Percentiles rank a stretch among this genome's conserved stretches.
These are phyloP conservation scores for Hydrangea macrophylla DNA, from an alignment of 148 eudicot genomes.

Conservation along the genomic window DNA sequence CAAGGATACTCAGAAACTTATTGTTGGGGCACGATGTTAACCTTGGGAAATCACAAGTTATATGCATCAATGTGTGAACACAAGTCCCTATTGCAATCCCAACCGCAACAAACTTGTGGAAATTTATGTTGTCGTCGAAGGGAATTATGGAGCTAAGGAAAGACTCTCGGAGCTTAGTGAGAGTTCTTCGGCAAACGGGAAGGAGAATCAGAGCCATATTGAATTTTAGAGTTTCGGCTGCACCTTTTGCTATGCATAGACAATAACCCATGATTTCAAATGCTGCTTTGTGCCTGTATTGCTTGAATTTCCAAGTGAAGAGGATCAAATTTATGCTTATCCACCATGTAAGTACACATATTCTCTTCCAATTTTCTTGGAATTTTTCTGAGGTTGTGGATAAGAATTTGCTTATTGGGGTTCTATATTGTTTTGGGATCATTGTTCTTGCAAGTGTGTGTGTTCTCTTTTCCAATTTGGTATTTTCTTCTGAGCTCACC, in stretches of 20 bases:
- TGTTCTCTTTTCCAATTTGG: slow-evolving; percentile 40
- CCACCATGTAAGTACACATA: slow-evolving; percentile 63
- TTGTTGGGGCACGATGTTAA: slow-evolving; percentile 33
- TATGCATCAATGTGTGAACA: slow-evolving; percentile 55
- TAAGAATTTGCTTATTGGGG: slow-evolving; percentile 48
- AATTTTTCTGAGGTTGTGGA: slow-evolving; percentile 45
- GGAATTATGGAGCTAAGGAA: slow-evolving; percentile 61
- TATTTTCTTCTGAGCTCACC: slow-evolving; percentile 56
- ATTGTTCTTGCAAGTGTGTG: slow-evolving; percentile 68
- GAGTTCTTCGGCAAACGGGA: slow-evolving; percentile 90
- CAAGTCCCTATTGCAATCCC: slow-evolving; percentile 55
- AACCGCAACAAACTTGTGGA: slow-evolving; percentile 73
- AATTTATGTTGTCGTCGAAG: slow-evolving; percentile 91
- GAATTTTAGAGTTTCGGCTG: slow-evolving; percentile 85
- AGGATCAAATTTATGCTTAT: slow-evolving; percentile 44
- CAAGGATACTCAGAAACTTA: slow-evolving; percentile 42
- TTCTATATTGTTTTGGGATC: slow-evolving; percentile 63
- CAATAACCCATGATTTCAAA: slow-evolving; percentile 78
- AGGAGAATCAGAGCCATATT: slow-evolving; percentile 91
- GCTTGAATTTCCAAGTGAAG: slow-evolving; percentile 56
- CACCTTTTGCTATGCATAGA: slow-evolving; percentile 79
- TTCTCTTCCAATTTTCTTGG: slow-evolving; percentile 78
- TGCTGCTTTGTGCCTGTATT: slow-evolving; percentile 27
- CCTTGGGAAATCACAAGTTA: slow-evolving; percentile 63
- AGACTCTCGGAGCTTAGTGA: slow-evolving; percentile 73